Base-by-base conservation (phyloP, 352 stramenopile genomes). In the Globisporangium ultimum region DNA sequence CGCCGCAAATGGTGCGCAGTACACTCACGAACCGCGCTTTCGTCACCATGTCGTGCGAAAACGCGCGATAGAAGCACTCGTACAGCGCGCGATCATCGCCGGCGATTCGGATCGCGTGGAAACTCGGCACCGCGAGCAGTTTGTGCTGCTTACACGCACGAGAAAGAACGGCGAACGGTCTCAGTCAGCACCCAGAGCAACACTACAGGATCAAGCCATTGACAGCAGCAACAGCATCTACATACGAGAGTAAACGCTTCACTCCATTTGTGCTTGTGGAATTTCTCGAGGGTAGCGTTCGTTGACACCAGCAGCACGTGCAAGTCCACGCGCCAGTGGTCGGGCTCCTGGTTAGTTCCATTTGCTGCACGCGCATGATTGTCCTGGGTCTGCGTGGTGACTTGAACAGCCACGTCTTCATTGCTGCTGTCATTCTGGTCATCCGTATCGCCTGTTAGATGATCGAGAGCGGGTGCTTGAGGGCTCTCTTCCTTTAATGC, bases 21-120 rank as follows among this genome's bases (percentile, higher is more conserved):
- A 93, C 79, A 53, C 80, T 84, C 20, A 66, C 63, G 53, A 93
- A 87, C 7, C 83, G 76, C 18, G 80, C 68, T 60, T 91, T 90
- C 3, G 83, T 75, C 18, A 89, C 80, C 51, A 84, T 64, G 9
- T 86, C 68, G 28, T 88, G 78, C 2, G 80, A 80, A 49, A 91
- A 91, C 15, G 83, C 78, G 28, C 80, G 78, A 52, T 81, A 80
- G 38, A 88, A 90, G 54, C 61, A 67, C 63, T 93, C 80, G 52
- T 87, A 93, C 10, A 93, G 64, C 51, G 76, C 66, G 20, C 73
- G 78, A 32, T 87, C 78, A 55, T 88, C 66, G 1, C 83, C 83
- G 17, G 74, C 78, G 24, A 91, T 53, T 5, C 72, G 75, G 17
- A 88, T 71, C 38, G 57, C 50, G 17, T 67, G 69, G 53, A 93